phyloP scores from a whole-genome alignment of 345 rosid genomes.

The Microthlaspi erraticum region DNA sequence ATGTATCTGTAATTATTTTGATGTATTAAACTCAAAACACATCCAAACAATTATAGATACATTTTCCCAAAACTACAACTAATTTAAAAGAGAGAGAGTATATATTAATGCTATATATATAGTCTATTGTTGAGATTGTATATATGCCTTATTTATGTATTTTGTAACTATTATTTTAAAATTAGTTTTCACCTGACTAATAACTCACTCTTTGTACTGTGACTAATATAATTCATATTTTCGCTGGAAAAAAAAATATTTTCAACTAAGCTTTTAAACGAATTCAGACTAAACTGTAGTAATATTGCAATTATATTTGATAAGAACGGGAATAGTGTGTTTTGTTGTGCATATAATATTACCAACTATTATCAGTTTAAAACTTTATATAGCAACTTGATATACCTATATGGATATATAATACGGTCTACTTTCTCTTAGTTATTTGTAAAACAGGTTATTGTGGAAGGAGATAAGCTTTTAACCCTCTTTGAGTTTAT shows the following conservation, averaged over 20 bases:
- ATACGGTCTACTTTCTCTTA: slow-evolving; percentile 15
- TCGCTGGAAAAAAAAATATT: not conserved
- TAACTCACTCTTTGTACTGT: too few species aligned
- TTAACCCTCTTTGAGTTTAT: slow-evolving; percentile 8
- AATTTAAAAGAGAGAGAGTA: too few species aligned
- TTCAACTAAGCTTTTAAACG: not conserved
- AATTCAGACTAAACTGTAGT: not conserved
- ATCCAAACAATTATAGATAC: too few species aligned
- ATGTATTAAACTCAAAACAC: too few species aligned
- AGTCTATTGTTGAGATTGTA: not conserved
- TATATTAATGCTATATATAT: not conserved
- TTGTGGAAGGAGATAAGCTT: slow-evolving; percentile 22
- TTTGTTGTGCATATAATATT: not conserved
- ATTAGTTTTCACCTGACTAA: too few species aligned
- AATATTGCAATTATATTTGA: not conserved
- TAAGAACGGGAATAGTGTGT: not conserved
- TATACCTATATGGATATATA: not conserved
- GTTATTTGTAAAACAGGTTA: slow-evolving; percentile 21
- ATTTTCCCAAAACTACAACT: too few species aligned
- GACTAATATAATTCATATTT: too few species aligned
- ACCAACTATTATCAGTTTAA: not conserved
- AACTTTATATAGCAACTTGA: not conserved
- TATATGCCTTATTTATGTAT: not conserved
- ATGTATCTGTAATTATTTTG: too few species aligned
- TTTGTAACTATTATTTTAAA: not conserved